phyloP scores from a whole-genome alignment of 2,329 filamentous ascomycete genomes.

The Fusarium duplospermum region DNA sequence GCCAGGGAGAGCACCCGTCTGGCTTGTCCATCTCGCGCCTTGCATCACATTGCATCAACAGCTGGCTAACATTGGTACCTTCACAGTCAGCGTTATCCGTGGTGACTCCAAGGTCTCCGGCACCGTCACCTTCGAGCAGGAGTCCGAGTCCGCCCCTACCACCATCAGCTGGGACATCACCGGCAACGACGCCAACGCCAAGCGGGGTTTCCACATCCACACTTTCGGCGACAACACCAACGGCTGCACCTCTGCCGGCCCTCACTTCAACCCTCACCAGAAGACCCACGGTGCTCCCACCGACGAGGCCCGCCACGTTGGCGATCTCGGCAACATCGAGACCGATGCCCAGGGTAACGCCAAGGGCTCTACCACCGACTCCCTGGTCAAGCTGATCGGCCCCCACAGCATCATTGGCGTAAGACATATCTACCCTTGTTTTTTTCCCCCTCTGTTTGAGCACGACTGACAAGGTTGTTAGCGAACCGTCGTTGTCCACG shows the following conservation, averaged over 20 bases:
- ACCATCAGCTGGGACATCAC: constrained; percentile 92
- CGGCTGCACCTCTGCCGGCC: constrained; percentile 97
- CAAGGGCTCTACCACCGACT: constrained; percentile 83
- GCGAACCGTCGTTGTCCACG: constrained; percentile 96
- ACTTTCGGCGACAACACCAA: constrained; percentile 99
- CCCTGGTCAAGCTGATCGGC: constrained; percentile 93
- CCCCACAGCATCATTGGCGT: constrained; percentile 94
- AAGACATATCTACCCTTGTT: constrained; percentile 50
- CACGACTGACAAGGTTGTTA: constrained; percentile 50
- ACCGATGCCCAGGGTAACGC: constrained; percentile 93
- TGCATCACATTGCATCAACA: neutral
- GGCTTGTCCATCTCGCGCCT: neutral
- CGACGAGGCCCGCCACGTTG: constrained; percentile 90
- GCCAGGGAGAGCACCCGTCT: neutral
- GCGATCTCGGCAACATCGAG: constrained; percentile 97
- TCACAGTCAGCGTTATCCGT: constrained; percentile 90
- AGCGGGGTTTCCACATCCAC: constrained; percentile 99
- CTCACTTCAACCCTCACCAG: constrained; percentile 97
- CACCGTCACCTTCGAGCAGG: constrained; percentile 95
- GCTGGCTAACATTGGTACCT: constrained; percentile 34
- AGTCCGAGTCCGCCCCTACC: constrained; percentile 82
- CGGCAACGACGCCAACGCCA: constrained; percentile 92
- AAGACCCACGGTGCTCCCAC: constrained; percentile 91
- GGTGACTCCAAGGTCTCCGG: constrained; percentile 97
- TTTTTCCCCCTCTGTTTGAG: neutral